Evolutionary conservation across 225 moss, liverwort and hornwort species (phyloP), one percentile per base, ranked within the genome.

Genomic region (Takakia lepidozioides): DNA sequence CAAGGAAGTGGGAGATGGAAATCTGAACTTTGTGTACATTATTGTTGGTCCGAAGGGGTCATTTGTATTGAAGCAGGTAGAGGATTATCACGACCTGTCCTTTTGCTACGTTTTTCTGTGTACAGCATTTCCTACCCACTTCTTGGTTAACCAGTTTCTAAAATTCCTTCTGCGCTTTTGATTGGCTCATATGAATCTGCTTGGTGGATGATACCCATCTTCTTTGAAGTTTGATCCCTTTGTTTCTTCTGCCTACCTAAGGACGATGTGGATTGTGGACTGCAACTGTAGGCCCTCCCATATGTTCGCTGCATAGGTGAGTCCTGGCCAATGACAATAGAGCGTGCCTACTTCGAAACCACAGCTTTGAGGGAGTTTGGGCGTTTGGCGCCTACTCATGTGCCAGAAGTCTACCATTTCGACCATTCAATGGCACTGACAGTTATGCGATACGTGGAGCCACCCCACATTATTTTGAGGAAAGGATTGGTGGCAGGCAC

Each of bases 301-400:
- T 84, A 90, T 39, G 82, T 95, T 15, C 76, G 84, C 18, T 95
- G 93, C 44, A 86, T 95, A 30, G 93, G 93, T 48, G 93, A 95
- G 28, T 82, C 89, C n/a, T 95, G 93, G 93, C 76, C 84, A n/a
- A 84, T 90, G 93, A 87, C 90, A n/a, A 41, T 95, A 29, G 89
- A 95, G 72, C 89, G 93, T 36, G 84, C 84, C 2, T 95, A 72
- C 55, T 95, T 95, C 32, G 93, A 95, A 70, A 60, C 65, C 18
- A 64, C 46, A n/a, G 82, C 84, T 18, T 63, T 95, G 58, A 76
- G 68, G 52, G 61, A 67, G 43, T 70, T 80, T 39, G 61, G 63
- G 32, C 54, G 60, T 23, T 28, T 86, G 43, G 82, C 61, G 7
- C 84, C 86, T 1, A 58, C 63, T 20, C 62, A 76, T 45, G 86